Evolutionary conservation across 2,329 filamentous ascomycete genomes (phyloP).

Genomic region (Fusarium redolens): DNA sequence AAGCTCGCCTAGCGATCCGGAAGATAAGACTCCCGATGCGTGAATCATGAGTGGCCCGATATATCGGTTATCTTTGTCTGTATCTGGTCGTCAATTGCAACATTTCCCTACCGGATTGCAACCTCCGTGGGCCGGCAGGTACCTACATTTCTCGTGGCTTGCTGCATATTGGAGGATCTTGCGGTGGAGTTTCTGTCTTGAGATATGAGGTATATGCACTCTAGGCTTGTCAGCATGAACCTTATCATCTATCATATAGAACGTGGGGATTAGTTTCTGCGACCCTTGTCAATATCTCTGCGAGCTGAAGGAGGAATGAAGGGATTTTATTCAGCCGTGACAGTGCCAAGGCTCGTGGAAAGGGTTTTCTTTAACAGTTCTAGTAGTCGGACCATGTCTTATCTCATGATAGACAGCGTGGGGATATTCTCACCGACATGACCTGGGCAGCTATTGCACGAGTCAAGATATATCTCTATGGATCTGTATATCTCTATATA

Average conservation of each 20-base stretch:
- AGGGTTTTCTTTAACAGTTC: background rate
- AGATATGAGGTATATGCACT: background rate
- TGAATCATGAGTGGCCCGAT: background rate
- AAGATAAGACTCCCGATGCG: background rate
- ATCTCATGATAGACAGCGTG: background rate
- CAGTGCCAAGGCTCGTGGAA: background rate
- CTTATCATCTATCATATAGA: background rate
- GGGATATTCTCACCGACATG: background rate
- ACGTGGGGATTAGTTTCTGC: background rate
- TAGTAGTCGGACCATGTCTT: background rate
- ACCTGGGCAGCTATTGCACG: background rate
- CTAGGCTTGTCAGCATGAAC: background rate
- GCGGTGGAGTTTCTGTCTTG: too few relatives aligned
- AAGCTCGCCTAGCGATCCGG: background rate
- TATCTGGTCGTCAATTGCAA: background rate
- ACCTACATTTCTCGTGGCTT: too few relatives aligned
- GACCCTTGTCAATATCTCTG: background rate
- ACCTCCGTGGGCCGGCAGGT: background rate
- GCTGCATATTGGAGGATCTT: too few relatives aligned
- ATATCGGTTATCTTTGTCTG: constrained; percentile 1
- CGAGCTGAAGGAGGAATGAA: fast-evolving
- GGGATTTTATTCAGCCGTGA: background rate
- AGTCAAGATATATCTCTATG: fast-evolving
- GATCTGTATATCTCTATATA: background rate
- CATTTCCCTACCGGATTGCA: background rate